Conservation (phyloP, 176 grass and related monocot species). For the Avena eriantha region DNA sequence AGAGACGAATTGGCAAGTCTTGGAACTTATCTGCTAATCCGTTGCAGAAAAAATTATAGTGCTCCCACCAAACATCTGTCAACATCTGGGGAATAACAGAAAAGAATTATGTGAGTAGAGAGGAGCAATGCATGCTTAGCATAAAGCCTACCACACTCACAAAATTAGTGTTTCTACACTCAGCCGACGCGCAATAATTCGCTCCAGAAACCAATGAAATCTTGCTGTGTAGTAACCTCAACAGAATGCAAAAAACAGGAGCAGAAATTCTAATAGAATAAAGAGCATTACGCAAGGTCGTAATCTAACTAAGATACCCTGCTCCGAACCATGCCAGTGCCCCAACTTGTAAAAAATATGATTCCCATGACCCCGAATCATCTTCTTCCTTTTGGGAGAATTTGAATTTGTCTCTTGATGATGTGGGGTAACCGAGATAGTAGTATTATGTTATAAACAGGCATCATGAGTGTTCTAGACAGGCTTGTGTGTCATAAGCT, state of each 20-base stretch:
- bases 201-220: slow-evolving; percentile 6
- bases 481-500: neutral
- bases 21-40: slow-evolving; percentile 43
- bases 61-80: slow-evolving; percentile 45
- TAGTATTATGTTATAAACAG: neutral
- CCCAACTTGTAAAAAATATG: slow-evolving; percentile 20
- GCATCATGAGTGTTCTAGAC: neutral
- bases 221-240: slow-evolving; percentile 17
- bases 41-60: neutral
- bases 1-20: slow-evolving; percentile 20
- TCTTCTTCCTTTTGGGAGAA: neutral
- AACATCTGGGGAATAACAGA: slow-evolving; percentile 46
- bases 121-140: slow-evolving; percentile 43
- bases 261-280: slow-evolving; percentile 30
- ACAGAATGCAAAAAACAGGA: slow-evolving; percentile 33
- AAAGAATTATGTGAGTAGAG: neutral
- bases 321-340: slow-evolving; percentile 35
- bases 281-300: slow-evolving; percentile 21
- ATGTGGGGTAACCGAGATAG: neutral
- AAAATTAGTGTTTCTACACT: slow-evolving; percentile 43
- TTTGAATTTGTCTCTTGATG: neutral
- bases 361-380: slow-evolving; percentile 26
- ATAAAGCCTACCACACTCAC: slow-evolving; percentile 47
- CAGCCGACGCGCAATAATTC: slow-evolving; percentile 36
- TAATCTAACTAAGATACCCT: slow-evolving; percentile 27